A percentile compares a stretch with the other conserved stretches of the same genome.
These are phyloP conservation scores for Asparagopsis taxiformis DNA, from an alignment of 31 red algal genomes.

Conservation along the genomic window DNA sequence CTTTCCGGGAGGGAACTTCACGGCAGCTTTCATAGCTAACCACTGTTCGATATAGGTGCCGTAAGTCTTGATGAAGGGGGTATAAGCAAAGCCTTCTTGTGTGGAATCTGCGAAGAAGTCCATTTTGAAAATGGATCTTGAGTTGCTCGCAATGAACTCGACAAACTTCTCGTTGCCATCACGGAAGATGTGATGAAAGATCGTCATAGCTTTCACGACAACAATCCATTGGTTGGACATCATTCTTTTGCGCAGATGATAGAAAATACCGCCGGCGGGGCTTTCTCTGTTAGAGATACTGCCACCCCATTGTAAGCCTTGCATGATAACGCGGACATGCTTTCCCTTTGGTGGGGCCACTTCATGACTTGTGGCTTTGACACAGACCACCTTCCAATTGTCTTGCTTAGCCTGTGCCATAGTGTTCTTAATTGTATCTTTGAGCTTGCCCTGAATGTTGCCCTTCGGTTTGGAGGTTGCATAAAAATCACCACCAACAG, in stretches of 20 bases:
- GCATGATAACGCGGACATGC: constrained; percentile 91
- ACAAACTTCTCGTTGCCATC: constrained; percentile 94
- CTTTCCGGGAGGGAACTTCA: constrained; percentile 79
- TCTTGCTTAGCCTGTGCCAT: constrained; percentile 85
- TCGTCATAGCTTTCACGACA: constrained; percentile 76
- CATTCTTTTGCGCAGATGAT: constrained; percentile 93
- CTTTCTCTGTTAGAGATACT: constrained; percentile 82
- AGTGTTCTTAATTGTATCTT: constrained; percentile 65
- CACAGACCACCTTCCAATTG: constrained; percentile 88
- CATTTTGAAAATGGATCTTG: constrained; percentile 76
- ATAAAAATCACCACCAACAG: constrained; percentile 18
- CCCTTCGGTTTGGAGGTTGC: constrained; percentile 21
- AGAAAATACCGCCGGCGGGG: constrained; percentile 80
- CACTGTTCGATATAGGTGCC: constrained; percentile 75
- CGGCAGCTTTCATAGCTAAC: constrained; percentile 79
- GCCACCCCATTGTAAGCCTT: constrained; percentile 83
- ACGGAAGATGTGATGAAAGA: constrained; percentile 97
- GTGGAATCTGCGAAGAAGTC: constrained; percentile 57
- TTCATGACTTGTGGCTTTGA: constrained; percentile 94
- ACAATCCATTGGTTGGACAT: constrained; percentile 81
- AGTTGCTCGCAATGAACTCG: constrained; percentile 43
- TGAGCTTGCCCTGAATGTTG: constrained; percentile 67
- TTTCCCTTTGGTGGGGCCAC: constrained; percentile 83
- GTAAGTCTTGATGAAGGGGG: constrained; percentile 72
- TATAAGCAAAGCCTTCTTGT: constrained; percentile 48